Evolutionary conservation across 768 basidiomycete species (phyloP).

Genomic region (Psilocybe sp.): DNA sequence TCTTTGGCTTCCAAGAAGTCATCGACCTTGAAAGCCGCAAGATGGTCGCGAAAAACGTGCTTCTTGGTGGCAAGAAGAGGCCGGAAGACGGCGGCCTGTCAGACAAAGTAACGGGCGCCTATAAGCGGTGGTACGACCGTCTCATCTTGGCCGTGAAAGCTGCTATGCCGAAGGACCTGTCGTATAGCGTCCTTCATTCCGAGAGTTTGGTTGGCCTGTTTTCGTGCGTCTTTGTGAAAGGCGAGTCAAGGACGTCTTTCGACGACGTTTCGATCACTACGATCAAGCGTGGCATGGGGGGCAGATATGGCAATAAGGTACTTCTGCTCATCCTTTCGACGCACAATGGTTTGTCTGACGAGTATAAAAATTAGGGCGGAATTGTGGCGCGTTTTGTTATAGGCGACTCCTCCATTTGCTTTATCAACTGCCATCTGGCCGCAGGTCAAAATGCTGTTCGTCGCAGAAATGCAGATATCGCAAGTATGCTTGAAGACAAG

Average conservation of each 20-base stretch:
- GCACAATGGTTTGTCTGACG: background rate
- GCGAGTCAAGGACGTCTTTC: slow-evolving; percentile 54
- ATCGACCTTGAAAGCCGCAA: slow-evolving; percentile 93
- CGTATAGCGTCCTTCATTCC: slow-evolving; percentile 77
- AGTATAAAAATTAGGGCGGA: slow-evolving; percentile 57
- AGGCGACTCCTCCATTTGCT: slow-evolving; percentile 90
- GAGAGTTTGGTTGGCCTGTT: slow-evolving; percentile 92
- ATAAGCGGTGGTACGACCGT: slow-evolving; percentile 87
- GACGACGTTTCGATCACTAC: slow-evolving; percentile 74
- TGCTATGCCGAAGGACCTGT: slow-evolving; percentile 68
- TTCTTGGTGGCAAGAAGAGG: slow-evolving; percentile 76
- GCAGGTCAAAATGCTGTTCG: slow-evolving; percentile 85
- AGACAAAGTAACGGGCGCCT: slow-evolving; percentile 83
- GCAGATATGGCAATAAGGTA: slow-evolving; percentile 95
- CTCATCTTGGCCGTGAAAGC: slow-evolving; percentile 69
- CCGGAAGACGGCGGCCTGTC: slow-evolving; percentile 54
- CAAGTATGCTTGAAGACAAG: slow-evolving; percentile 83
- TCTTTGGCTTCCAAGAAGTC: slow-evolving; percentile 94
- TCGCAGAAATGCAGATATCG: slow-evolving; percentile 83
- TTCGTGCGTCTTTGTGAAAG: slow-evolving; percentile 72
- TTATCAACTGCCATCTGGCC: slow-evolving; percentile 97
- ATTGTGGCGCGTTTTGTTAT: slow-evolving; percentile 88
- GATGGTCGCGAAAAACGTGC: slow-evolving; percentile 88
- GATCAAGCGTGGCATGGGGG: slow-evolving; percentile 90
- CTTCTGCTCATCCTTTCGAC: slow-evolving; percentile 14